phyloP scores from a whole-genome alignment of 352 stramenopile genomes.

The Pythium volutum region DNA sequence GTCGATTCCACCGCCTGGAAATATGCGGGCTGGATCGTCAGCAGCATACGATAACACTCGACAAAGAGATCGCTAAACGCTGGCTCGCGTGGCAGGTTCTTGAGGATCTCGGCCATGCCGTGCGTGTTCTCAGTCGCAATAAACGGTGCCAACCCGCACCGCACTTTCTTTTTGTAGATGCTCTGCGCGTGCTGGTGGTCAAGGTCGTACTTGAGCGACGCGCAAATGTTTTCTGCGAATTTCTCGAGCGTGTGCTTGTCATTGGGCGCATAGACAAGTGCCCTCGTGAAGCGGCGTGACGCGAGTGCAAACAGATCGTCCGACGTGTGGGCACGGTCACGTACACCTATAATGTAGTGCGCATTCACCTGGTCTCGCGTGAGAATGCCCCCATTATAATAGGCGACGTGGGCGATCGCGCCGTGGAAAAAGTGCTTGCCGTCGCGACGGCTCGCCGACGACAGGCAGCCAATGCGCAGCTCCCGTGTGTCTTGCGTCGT shows the following conservation, averaged over 20 bases:
- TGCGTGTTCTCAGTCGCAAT: constrained; percentile 59
- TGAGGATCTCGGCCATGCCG: constrained; percentile 79
- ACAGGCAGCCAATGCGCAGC: constrained; percentile 75
- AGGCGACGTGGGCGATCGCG: constrained; percentile 78
- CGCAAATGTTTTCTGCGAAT: constrained; percentile 80
- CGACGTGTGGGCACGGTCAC: constrained; percentile 56
- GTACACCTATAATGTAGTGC: constrained; percentile 69
- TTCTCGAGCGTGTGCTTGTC: constrained; percentile 63
- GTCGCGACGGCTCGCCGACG: constrained; percentile 49
- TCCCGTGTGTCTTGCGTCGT: constrained; percentile 46
- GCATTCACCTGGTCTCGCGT: constrained; percentile 66
- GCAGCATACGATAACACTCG: constrained; percentile 54
- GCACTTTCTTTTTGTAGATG: constrained; percentile 83
- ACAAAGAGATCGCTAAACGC: constrained; percentile 81
- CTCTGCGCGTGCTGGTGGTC: constrained; percentile 60
- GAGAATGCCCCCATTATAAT: constrained; percentile 64
- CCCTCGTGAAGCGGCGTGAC: constrained; percentile 56
- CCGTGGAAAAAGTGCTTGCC: constrained; percentile 88
- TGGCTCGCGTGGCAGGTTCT: constrained; percentile 66
- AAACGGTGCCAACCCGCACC: constrained; percentile 55
- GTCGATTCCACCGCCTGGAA: constrained; percentile 52
- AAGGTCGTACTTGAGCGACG: constrained; percentile 77
- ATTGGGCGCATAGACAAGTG: constrained; percentile 57
- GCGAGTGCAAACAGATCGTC: constrained; percentile 80
- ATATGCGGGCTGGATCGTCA: constrained; percentile 51